phyloP scores from a whole-genome alignment of 1,284 basidiomycete genomes.

The Microbotryomycetes sp. region DNA sequence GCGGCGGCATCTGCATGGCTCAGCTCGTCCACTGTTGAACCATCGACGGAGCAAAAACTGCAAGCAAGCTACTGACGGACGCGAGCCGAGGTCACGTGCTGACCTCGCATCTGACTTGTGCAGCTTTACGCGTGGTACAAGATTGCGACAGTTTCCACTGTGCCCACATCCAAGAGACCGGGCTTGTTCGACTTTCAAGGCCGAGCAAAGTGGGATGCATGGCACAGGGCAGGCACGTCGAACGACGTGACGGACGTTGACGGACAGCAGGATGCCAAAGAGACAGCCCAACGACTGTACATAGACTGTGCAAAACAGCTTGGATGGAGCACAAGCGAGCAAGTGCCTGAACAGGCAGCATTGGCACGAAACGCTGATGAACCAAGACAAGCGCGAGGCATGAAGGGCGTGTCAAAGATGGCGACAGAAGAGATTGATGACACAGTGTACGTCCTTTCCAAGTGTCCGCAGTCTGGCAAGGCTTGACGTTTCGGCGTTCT shows the following conservation, averaged over 20 bases:
- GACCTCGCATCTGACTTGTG: neutral
- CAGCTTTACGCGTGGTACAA: slow-evolving; percentile 86
- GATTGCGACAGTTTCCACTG: slow-evolving; percentile 54
- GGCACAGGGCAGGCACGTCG: slow-evolving; percentile 50
- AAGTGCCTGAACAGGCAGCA: slow-evolving; percentile 26
- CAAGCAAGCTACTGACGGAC: neutral
- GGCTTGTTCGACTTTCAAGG: slow-evolving; percentile 72
- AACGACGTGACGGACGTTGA: slow-evolving; percentile 46
- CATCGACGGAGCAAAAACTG: neutral
- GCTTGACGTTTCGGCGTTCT: slow-evolving; percentile 1
- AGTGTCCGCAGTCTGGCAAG: neutral
- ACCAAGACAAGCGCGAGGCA: slow-evolving; percentile 27
- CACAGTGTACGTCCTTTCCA: slow-evolving; percentile 23
- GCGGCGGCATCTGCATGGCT: neutral
- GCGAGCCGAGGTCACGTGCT: neutral
- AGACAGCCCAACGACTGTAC: slow-evolving; percentile 49
- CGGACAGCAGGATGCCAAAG: slow-evolving; percentile 45
- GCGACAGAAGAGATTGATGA: slow-evolving; percentile 65
- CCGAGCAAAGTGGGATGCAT: slow-evolving; percentile 82
- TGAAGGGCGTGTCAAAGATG: slow-evolving; percentile 63
- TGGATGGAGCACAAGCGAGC: slow-evolving; percentile 51
- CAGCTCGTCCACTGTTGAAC: neutral
- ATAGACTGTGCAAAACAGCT: slow-evolving; percentile 58
- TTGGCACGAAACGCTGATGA: too few relatives aligned
- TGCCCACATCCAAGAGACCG: slow-evolving; percentile 57